Evolutionary conservation across 495 filamentous ascomycete genomes (phyloP).

Genomic region (Endocarpon pusillum): DNA sequence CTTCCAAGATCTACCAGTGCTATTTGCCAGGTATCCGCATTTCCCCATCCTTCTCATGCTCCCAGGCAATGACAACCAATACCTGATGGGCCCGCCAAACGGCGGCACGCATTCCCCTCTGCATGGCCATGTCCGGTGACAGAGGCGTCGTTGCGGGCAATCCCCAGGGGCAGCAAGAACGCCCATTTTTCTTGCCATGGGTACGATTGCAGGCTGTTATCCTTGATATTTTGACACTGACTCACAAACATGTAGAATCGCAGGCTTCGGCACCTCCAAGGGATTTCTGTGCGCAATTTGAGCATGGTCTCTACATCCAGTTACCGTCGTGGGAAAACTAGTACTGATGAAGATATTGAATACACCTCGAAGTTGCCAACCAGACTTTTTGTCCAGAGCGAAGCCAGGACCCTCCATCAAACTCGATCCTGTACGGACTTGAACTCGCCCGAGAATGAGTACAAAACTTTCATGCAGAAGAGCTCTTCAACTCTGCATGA

Average conservation of each 20-base stretch:
- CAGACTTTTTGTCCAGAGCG: constrained; percentile 46
- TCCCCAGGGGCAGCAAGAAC: constrained; percentile 25
- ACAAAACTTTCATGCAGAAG: constrained; percentile 11
- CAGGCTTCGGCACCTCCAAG: constrained; percentile 73
- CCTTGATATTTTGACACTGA: constrained; percentile 5
- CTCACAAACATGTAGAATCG: constrained; percentile 42
- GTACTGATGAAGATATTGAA: constrained; percentile 70
- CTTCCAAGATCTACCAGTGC: too few relatives aligned
- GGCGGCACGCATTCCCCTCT: too few relatives aligned
- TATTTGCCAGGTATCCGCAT: too few relatives aligned
- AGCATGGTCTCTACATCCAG: constrained; percentile 33
- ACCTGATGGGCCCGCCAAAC: too few relatives aligned
- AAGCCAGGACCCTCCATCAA: constrained; percentile 40
- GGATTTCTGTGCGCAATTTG: constrained; percentile 76
- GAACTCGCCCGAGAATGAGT: constrained; percentile 17
- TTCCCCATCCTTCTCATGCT: too few relatives aligned
- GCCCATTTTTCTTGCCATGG: constrained; percentile 32
- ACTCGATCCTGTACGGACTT: constrained; percentile 62
- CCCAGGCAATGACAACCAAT: too few relatives aligned
- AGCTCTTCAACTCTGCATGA: constrained; percentile 3
- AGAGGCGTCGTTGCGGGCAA: too few relatives aligned
- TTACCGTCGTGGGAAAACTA: constrained; percentile 49
- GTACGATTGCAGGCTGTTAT: constrained; percentile 18
- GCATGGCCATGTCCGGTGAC: too few relatives aligned
- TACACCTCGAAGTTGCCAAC: constrained; percentile 47